Percentiles rank a stretch among this genome's conserved stretches.
phyloP scores from a whole-genome alignment of 805 yeast genomes.

The Lachancea fermentati region DNA sequence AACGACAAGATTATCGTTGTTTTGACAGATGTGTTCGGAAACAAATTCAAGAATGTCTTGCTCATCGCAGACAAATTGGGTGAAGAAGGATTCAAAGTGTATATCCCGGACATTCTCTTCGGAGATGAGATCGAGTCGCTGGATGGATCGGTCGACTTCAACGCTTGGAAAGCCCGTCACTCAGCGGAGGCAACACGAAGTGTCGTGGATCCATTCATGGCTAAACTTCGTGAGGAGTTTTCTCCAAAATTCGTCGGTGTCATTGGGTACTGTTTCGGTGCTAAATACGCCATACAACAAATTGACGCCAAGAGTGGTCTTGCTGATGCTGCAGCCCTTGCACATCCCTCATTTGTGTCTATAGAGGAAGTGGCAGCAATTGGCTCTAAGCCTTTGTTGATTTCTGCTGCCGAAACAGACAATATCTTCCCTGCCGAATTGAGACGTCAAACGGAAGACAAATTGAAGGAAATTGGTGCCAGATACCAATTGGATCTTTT shows the following conservation, averaged over 20 bases:
- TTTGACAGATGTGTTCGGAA: conserved; percentile 67
- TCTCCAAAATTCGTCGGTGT: conserved; percentile 48
- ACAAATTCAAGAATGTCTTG: conserved; percentile 47
- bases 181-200: conserved; percentile 42
- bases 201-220: conserved; percentile 44
- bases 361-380: conserved; percentile 60
- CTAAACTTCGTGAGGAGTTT: conserved; percentile 38
- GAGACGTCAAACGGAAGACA: conserved; percentile 56
- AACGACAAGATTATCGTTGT: conserved; percentile 51
- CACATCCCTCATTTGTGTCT: conserved; percentile 76
- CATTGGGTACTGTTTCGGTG: conserved; percentile 85
- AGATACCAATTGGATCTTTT: conserved; percentile 57
- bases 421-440: conserved; percentile 54
- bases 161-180: conserved; percentile 54
- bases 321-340: conserved; percentile 62
- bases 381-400: conserved; percentile 48
- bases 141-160: conserved; percentile 24
- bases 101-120: conserved; percentile 70
- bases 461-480: conserved; percentile 47
- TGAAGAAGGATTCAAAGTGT: conserved; percentile 53
- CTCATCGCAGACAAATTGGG: conserved; percentile 67
- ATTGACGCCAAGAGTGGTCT: conserved; percentile 31
- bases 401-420: conserved; percentile 75
- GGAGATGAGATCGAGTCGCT: conserved; percentile 38
- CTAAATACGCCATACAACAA: conserved; percentile 56